Conservation (phyloP, 2,329 filamentous ascomycete species). For the Periconia sp. region DNA sequence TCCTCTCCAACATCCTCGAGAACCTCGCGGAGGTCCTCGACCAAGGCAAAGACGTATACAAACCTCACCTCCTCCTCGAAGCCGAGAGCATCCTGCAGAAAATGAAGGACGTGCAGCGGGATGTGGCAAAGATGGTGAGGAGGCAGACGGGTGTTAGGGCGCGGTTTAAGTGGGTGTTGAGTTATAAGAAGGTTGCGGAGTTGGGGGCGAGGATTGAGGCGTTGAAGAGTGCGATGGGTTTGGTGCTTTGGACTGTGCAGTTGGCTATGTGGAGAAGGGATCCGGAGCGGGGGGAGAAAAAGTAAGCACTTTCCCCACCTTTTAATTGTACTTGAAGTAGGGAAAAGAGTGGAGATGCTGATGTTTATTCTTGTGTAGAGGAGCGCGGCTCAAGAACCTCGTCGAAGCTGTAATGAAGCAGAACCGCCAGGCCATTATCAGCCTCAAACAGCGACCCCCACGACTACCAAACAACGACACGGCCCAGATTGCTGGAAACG, state of each 20-base stretch:
- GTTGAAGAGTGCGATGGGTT: slow-evolving; percentile 1
- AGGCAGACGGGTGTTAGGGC: not conserved
- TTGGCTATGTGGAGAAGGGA: not conserved
- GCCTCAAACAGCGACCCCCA: not conserved
- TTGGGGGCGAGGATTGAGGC: slow-evolving; percentile 2
- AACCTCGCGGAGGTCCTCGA: slow-evolving; percentile 2
- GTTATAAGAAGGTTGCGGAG: slow-evolving; percentile 1
- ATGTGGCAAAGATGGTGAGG: slow-evolving; percentile 3
- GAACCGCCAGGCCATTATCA: not conserved
- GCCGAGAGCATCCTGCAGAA: not conserved
- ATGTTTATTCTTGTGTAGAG: not conserved
- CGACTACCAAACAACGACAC: not conserved
- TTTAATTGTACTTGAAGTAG: not conserved
- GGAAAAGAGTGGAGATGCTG: not conserved
- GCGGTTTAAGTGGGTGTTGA: slow-evolving; percentile 1
- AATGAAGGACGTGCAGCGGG: slow-evolving; percentile 1
- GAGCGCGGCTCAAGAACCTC: not conserved
- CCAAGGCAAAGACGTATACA: slow-evolving; percentile 1
- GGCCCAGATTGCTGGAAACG: too few species aligned
- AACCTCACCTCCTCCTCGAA: slow-evolving; percentile 1
- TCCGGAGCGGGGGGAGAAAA: not conserved
- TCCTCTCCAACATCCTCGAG: slow-evolving; percentile 2
- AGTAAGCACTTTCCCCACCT: not conserved
- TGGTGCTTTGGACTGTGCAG: slow-evolving; percentile 4
- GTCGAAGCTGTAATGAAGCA: not conserved